Percentiles rank a stretch among this genome's conserved stretches.
phyloP scores from a whole-genome alignment of 2,329 filamentous ascomycete genomes.

The Colletotrichum destructivum region DNA sequence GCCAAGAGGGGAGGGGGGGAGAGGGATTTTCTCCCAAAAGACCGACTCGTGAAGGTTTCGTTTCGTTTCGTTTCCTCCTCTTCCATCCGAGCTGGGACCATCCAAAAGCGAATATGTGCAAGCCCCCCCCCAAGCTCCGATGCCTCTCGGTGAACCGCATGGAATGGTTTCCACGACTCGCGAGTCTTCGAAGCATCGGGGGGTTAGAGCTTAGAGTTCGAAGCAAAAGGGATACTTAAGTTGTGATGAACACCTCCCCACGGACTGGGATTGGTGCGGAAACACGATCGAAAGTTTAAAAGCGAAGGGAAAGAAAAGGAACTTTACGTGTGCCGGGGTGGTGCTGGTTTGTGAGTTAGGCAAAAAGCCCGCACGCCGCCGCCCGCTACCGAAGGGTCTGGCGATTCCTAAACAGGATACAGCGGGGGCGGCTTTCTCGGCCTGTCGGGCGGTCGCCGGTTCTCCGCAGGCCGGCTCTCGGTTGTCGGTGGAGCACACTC shows the following conservation, averaged over 20 bases:
- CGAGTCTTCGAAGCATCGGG: too few relatives aligned
- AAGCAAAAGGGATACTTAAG: background rate
- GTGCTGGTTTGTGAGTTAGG: background rate
- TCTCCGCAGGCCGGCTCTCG: slow-evolving; percentile 33
- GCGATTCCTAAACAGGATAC: background rate
- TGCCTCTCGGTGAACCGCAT: background rate
- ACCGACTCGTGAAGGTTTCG: slow-evolving; percentile 13
- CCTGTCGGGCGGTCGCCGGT: slow-evolving; percentile 26
- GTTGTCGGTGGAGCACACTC: background rate
- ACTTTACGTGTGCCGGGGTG: background rate
- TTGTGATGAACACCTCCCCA: slow-evolving; percentile 29
- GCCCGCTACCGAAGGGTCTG: slow-evolving; percentile 10
- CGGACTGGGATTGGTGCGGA: slow-evolving; percentile 7
- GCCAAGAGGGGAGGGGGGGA: too few relatives aligned
- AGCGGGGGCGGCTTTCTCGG: slow-evolving; percentile 1
- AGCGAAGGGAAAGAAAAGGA: background rate
- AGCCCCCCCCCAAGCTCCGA: too few relatives aligned
- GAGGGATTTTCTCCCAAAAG: too few relatives aligned
- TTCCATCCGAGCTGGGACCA: too few relatives aligned
- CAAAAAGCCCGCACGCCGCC: background rate
- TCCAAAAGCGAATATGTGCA: too few relatives aligned
- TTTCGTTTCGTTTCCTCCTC: background rate
- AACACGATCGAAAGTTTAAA: background rate
- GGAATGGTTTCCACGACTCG: background rate
- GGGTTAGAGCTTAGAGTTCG: too few relatives aligned